These are phyloP conservation scores for Lipomyces chichibuensis DNA, from an alignment of 805 yeast genomes.

Conservation along the genomic window DNA sequence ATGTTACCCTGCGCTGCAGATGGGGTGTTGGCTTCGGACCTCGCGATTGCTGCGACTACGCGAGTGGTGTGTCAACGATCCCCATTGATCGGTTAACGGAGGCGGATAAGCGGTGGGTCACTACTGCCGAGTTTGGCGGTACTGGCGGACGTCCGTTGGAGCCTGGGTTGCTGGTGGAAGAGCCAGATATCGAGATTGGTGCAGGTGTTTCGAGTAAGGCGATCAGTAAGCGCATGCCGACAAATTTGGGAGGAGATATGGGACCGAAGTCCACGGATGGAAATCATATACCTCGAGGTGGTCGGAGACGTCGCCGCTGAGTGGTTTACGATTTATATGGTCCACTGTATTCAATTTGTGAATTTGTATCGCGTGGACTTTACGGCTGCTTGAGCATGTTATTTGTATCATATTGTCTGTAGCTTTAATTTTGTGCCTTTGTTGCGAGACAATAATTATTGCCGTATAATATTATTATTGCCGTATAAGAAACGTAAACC, in stretches of 20 bases:
- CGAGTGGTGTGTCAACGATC: conserved; percentile 82
- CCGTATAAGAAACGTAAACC: background rate
- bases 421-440: background rate
- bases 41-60: conserved; percentile 95
- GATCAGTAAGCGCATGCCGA: conserved; percentile 88
- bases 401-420: background rate
- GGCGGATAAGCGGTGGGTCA: conserved; percentile 89
- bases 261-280: conserved; percentile 29
- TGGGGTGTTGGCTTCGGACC: conserved; percentile 99
- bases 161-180: conserved; percentile 85
- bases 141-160: conserved; percentile 83
- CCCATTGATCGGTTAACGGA: conserved; percentile 89
- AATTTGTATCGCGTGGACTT: background rate
- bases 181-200: conserved; percentile 97
- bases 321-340: background rate
- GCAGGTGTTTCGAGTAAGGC: conserved; percentile 92
- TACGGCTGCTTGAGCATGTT: background rate
- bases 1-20: conserved; percentile 73
- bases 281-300: conserved; percentile 2
- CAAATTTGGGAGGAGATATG: conserved; percentile 62
- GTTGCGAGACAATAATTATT: background rate
- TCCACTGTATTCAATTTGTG: background rate
- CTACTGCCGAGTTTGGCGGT: conserved; percentile 94
- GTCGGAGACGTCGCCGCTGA: conserved; percentile 5
- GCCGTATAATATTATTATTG: background rate